Percentiles rank a stretch among this genome's conserved stretches.
Conservation (phyloP, 2,329 filamentous ascomycete species). For the Phoma sp. region DNA sequence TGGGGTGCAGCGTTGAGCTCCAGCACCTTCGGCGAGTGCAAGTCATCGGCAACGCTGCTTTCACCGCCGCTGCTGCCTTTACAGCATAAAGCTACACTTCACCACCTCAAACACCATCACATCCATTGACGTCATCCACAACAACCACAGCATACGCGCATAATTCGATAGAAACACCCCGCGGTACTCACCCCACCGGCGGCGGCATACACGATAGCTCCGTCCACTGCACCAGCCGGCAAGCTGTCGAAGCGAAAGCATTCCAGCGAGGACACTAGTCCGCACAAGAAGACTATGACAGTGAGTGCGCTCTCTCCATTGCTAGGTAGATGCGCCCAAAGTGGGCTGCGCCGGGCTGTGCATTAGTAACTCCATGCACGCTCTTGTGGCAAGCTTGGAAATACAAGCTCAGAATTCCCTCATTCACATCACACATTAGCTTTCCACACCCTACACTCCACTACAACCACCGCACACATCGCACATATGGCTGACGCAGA, state of each 20-base stretch:
- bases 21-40: constrained; percentile 28
- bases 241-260: constrained; percentile 53
- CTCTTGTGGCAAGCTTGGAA: constrained; percentile 15
- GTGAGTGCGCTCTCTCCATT: constrained; percentile 34
- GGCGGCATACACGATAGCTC: constrained; percentile 31
- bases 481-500: constrained; percentile 16
- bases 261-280: constrained; percentile 47
- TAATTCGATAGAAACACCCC: constrained; percentile 20
- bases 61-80: constrained; percentile 20
- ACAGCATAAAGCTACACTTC: constrained; percentile 1
- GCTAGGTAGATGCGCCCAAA: constrained; percentile 6
- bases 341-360: constrained; percentile 28
- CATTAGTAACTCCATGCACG: constrained; percentile 30
- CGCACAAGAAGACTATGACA: constrained; percentile 50
- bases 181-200: constrained; percentile 19
- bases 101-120: constrained; percentile 5
- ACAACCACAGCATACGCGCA: constrained; percentile 7
- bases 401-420: not conserved
- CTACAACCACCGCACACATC: not conserved
- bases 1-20: constrained; percentile 23
- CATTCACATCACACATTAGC: not conserved
- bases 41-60: constrained; percentile 14
- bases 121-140: not conserved
- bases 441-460: not conserved
- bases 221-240: constrained; percentile 38